Base-by-base conservation (phyloP, 2,329 filamentous ascomycete genomes). In the Uncinocarpus reesii region DNA sequence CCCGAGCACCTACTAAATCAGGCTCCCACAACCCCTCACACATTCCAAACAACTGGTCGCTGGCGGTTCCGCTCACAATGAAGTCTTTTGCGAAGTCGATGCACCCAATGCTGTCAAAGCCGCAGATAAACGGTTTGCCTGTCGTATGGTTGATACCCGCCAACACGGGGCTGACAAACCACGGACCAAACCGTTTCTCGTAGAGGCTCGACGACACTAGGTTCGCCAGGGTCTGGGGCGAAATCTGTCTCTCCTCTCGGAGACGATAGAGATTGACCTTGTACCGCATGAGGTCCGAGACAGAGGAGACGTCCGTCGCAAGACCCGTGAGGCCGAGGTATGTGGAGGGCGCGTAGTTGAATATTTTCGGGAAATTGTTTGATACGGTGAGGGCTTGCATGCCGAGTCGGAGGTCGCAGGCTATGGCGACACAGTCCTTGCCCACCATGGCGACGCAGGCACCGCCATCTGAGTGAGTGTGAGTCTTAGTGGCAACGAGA, bases 241-340 rank as follows among this genome's bases (percentile, higher is more conserved):
- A 83, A 70, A 98, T 96, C 75, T 88, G 79, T 65, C 92, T 88
- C 77, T 98, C 92, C 77, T 98, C 92, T 63, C 92, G 86, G 63
- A 98, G 80, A 57, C 92, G 86, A 79, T 98, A 98, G 86, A 98
- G 93, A 79, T 98, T 98, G 69, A 94, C 87, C 78, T 98, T 98
- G 81, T 95, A 96, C 65, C 92, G 88, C 79, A 98, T 94, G 58
- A 96, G 83, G 72, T 98, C 90, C 61, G 83, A 85, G 58, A 98
- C 90, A 59, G 90, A 96, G 56, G 79, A 80, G 56, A 98, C 88
- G 68, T 98, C 92, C 60, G 92, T 98, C 53, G 92, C 92, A 44
- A 98, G 85, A 48, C 92, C 92, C 3, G 92, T 96, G 53, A 98
- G 81, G 49, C 92, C 92, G 29, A 98, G 84, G 71, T 93, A 95